Evolutionary conservation across 495 filamentous ascomycete genomes (phyloP).

Genomic region (Sabuloglossum arenarium): DNA sequence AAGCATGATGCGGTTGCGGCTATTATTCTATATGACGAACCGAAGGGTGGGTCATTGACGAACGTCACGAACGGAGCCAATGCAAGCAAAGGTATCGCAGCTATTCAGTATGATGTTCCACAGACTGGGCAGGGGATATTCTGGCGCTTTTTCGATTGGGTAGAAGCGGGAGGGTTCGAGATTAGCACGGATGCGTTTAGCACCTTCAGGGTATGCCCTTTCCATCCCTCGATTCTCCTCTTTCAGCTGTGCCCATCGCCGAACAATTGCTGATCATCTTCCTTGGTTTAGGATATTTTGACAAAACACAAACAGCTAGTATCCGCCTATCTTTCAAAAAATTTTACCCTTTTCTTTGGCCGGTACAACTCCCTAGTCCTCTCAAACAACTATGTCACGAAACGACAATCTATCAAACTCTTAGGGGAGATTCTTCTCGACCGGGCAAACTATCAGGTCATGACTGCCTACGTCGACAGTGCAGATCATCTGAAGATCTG

Average conservation of each 20-base stretch:
- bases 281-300: conserved; percentile 50
- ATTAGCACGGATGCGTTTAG: conserved; percentile 94
- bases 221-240: background rate
- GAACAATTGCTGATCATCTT: background rate
- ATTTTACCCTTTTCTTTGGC: conserved; percentile 79
- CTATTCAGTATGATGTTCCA: conserved; percentile 41
- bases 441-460: conserved; percentile 89
- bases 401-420: conserved; percentile 93
- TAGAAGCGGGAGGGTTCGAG: conserved; percentile 86
- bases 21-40: conserved; percentile 82
- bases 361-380: conserved; percentile 78
- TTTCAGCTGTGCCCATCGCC: background rate
- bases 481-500: conserved; percentile 91
- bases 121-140: conserved; percentile 68
- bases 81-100: conserved; percentile 25
- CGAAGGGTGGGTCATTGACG: conserved; percentile 21
- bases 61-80: conserved; percentile 21
- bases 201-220: conserved; percentile 59
- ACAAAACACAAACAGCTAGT: conserved; percentile 86
- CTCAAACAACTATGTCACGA: conserved; percentile 92
- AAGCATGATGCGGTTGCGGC: conserved; percentile 79
- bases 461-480: conserved; percentile 90
- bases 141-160: conserved; percentile 97
- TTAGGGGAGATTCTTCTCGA: conserved; percentile 89
- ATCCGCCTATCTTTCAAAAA: conserved; percentile 61